Evolutionary conservation across 1,284 basidiomycete species (phyloP).

Genomic region (Erythrobasidium hasegawianum): DNA sequence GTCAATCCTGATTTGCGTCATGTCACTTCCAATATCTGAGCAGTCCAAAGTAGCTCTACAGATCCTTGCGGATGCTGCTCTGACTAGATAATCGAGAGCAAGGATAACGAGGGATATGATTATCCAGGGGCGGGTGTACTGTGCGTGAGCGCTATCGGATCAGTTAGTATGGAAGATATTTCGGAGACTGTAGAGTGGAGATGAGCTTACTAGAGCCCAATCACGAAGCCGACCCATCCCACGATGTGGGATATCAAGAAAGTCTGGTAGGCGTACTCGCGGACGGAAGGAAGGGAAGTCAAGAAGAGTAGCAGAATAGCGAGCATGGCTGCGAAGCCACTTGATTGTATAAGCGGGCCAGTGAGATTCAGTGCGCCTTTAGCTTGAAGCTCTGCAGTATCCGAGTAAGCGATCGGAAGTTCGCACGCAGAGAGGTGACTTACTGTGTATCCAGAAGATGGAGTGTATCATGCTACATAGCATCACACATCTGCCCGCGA

Average conservation of each 20-base stretch:
- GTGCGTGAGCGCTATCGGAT: conserved; percentile 30
- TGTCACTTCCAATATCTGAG: conserved; percentile 15
- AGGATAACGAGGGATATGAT: conserved; percentile 25
- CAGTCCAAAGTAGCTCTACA: conserved; percentile 7
- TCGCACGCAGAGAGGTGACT: background rate
- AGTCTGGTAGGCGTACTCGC: conserved; percentile 37
- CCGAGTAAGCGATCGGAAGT: background rate
- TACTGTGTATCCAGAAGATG: conserved; percentile 35
- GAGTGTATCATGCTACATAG: conserved; percentile 48
- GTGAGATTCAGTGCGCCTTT: background rate
- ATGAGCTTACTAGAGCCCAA: conserved; percentile 25
- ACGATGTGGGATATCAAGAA: conserved; percentile 39
- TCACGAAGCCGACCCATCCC: conserved; percentile 38
- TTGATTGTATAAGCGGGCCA: conserved; percentile 1
- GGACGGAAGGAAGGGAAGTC: conserved; percentile 34
- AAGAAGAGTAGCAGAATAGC: conserved; percentile 23
- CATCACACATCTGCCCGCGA: conserved; percentile 48
- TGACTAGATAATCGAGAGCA: conserved; percentile 16
- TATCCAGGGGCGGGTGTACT: conserved; percentile 33
- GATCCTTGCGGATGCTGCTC: conserved; percentile 10
- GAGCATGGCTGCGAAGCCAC: conserved; percentile 18
- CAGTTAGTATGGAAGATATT: background rate
- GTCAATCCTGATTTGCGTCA: conserved; percentile 30
- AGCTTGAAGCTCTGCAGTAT: conserved; percentile 9
- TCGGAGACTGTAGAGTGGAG: background rate